Conservation (phyloP, 805 yeast genomes). For the Kodamaea leandrae region DNA sequence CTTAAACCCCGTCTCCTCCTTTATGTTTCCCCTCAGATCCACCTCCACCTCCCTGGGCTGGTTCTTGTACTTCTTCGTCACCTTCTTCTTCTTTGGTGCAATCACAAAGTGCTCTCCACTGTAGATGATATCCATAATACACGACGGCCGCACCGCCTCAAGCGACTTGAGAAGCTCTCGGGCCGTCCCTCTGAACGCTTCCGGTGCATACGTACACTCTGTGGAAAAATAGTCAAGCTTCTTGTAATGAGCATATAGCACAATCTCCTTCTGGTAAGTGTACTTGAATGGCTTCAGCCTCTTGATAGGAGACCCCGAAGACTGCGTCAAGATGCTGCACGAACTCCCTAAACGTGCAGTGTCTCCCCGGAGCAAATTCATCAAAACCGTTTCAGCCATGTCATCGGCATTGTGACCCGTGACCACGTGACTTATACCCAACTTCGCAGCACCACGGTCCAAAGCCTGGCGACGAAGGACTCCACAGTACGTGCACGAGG, state of each 20-base stretch:
- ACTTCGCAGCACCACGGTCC: conserved; percentile 89
- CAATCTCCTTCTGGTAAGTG: conserved; percentile 95
- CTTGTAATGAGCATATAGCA: conserved; percentile 93
- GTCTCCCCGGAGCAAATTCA: conserved; percentile 96
- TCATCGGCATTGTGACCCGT: conserved; percentile 99
- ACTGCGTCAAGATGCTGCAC: conserved; percentile 78
- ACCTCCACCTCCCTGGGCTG: conserved; percentile 52
- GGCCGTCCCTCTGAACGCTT: conserved; percentile 97
- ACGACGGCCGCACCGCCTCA: conserved; percentile 86
- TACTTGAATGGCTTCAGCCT: conserved; percentile 95
- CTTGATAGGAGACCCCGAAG: conserved; percentile 83
- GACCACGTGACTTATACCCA: conserved; percentile 85
- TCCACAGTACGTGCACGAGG: conserved; percentile 97
- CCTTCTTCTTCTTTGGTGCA: conserved; percentile 50
- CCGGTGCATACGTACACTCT: conserved; percentile 97
- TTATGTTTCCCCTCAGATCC: conserved; percentile 61
- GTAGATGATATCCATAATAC: conserved; percentile 90
- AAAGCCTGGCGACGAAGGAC: conserved; percentile 94
- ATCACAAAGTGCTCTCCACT: conserved; percentile 86
- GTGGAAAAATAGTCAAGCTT: conserved; percentile 94
- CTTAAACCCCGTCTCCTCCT: conserved; percentile 39
- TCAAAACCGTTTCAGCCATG: conserved; percentile 96
- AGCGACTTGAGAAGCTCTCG: conserved; percentile 86
- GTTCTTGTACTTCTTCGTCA: conserved; percentile 49
- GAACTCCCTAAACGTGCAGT: conserved; percentile 88